Base-by-base conservation (phyloP, 2,329 filamentous ascomycete species). In the Fusarium dlaminii region DNA sequence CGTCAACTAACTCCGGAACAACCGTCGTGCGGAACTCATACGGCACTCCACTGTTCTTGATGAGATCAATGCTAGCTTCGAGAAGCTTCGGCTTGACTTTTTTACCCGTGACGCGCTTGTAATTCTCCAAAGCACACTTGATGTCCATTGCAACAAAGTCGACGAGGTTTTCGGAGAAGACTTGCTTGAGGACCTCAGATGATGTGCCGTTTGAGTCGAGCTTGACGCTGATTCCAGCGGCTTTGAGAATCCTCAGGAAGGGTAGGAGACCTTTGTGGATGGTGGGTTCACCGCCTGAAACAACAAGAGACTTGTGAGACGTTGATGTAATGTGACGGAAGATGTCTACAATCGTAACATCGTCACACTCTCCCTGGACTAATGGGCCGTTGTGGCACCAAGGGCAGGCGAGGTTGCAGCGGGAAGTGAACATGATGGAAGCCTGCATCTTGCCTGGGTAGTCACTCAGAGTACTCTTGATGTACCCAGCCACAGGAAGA, bases 91-190 rank as follows among this genome's bases (percentile, higher is more conserved):
- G 74, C 24, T 66, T 72, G 20, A 77, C 63, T 36, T 65, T 77
- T 18, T 54, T 49, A 1, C 76, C 76, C 0, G 75, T 66, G 12
- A 77, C 74, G 0, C 59, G 71, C 52, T 75, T 75, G 43, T 77
- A 77, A 2, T 77, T 77, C 20, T 78, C 72, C 8, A 77, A 7
- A 1, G 74, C 76, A 22, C 76, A 77, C 22, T 77, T 77, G 20
- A 77, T 77, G 4, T 78, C 76, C 76, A 77, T 77, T 0, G 76
- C 76, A 2, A 75, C 66, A 12, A 77, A 77, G 14, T 71, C 68
- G 11, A 74, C 60, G 4, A 77, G 64, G 1, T 57, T 55, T 20
- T 78, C 72, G 0, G 54, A 14, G 4, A 71, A 78, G 0, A 73
- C 36, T 11, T 73, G 57, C 2, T 58, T 54, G 8, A 77, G 36